Base-by-base conservation (phyloP, 2,329 filamentous ascomycete genomes). In the Aspergillus transmontanensis region DNA sequence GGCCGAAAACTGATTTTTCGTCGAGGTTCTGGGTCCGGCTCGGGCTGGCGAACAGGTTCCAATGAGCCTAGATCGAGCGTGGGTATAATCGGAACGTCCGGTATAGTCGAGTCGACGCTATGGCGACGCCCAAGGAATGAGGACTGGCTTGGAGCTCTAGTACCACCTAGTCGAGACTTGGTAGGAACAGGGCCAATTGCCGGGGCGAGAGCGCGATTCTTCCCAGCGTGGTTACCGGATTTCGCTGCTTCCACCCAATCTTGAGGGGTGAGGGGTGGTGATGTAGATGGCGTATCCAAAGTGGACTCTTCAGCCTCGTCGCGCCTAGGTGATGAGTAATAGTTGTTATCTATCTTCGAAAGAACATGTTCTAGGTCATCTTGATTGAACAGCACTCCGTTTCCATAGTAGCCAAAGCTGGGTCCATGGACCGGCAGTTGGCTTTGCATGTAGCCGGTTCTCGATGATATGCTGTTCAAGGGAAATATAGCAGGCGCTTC, bases 201-300 rank as follows among this genome's bases (percentile, higher is more conserved):
- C 54, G 21, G 62, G 57, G 59, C 55, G 36, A 46, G 56, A 39
- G 64, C 19, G 26, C 28, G 57, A 21, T 65, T 64, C 34, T 70
- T 73, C 19, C 64, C 60, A 36, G 66, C 64, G 14, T 66, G 68
- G 34, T 67, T 67, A 7, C 59, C 64, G 48, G 74, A 64, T 61
- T 74, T 73, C 26, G 77, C 78, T 26, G 79, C 79, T 41, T 79
- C 78, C 41, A 80, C 61, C 79, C 79, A 80, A 57, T 80, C 79
- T 57, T 79, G 72, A 6, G 78, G 76, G 3, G 77, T 78, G n/a
- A 80, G 65, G 4, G 74, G 75, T 5, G 73, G 71, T 1, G 76
- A 77, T 2, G 71, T 69, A 34, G 64, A 68, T 19, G 39, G 63
- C 45, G 36, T 53, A 41, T 56, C 65, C 2, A 64, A 57, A 10